Evolutionary conservation across 495 filamentous ascomycete genomes (phyloP).

Genomic region (Lindgomyces ingoldianus): DNA sequence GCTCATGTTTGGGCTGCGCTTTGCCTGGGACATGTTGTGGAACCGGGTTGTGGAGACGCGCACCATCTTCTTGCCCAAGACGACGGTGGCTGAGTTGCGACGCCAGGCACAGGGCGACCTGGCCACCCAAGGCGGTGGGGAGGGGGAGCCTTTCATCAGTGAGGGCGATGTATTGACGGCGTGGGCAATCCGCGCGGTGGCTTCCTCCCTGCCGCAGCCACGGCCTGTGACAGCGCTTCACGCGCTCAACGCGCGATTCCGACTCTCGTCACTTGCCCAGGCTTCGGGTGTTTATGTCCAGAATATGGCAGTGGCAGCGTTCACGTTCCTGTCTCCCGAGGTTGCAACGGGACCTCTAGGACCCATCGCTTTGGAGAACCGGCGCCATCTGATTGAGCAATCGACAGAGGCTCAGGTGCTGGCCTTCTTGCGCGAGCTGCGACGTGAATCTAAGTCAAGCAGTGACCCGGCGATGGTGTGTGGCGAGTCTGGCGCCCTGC

Average conservation of each 20-base stretch:
- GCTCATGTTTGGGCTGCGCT: slow-evolving; percentile 35
- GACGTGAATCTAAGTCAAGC: not conserved
- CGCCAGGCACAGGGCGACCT: slow-evolving; percentile 9
- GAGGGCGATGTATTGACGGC: slow-evolving; percentile 49
- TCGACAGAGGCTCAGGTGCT: slow-evolving; percentile 14
- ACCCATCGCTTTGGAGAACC: slow-evolving; percentile 14
- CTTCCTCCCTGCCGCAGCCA: slow-evolving; percentile 12
- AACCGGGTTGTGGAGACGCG: slow-evolving; percentile 5
- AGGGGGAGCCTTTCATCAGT: slow-evolving; percentile 46
- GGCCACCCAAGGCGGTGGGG: slow-evolving; percentile 7
- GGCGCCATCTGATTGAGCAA: slow-evolving; percentile 10
- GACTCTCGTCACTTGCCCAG: slow-evolving; percentile 12
- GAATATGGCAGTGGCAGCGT: slow-evolving; percentile 17
- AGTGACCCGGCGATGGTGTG: slow-evolving; percentile 2
- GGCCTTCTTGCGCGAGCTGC: slow-evolving; percentile 17
- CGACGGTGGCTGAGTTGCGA: not conserved
- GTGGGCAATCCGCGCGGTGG: slow-evolving; percentile 41
- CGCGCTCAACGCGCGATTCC: slow-evolving; percentile 22
- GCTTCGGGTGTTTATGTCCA: slow-evolving; percentile 16
- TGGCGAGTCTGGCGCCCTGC: slow-evolving; percentile 9
- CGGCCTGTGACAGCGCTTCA: slow-evolving; percentile 13
- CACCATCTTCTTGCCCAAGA: slow-evolving; percentile 10
- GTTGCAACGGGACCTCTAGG: slow-evolving; percentile 13
- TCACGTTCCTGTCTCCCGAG: slow-evolving; percentile 10
- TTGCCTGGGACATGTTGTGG: slow-evolving; percentile 17